Evolutionary conservation across 306 rosid genomes (phyloP).

Genomic region (Arachis stenosperma): DNA sequence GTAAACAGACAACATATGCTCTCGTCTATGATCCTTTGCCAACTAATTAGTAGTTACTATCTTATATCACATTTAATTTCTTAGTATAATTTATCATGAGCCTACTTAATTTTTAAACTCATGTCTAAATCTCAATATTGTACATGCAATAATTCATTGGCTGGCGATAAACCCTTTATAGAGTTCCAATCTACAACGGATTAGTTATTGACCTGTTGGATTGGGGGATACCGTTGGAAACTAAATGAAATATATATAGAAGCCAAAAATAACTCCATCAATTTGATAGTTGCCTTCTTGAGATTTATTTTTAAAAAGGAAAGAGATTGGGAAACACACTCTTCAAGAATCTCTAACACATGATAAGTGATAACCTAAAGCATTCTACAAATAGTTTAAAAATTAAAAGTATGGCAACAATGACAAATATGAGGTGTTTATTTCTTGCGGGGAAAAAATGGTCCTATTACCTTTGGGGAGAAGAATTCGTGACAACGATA

Average conservation of each 20-base stretch:
- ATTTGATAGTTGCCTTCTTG: not conserved
- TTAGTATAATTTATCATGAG: not conserved
- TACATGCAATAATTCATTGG: not conserved
- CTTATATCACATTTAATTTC: not conserved
- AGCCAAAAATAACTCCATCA: not conserved
- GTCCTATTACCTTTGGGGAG: not conserved
- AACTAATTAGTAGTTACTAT: not conserved
- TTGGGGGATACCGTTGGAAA: too few relatives aligned
- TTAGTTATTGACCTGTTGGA: too few relatives aligned
- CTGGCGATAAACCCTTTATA: too few relatives aligned
- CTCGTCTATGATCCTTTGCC: not conserved
- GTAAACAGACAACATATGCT: constrained; percentile 5
- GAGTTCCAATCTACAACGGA: too few relatives aligned
- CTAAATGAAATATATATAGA: too few relatives aligned
- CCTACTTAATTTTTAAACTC: not conserved
- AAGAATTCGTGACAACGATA: not conserved
- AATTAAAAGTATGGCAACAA: not conserved
- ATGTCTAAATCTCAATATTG: not conserved
- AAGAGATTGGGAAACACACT: too few relatives aligned
- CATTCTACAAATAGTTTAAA: not conserved
- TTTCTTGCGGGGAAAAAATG: not conserved
- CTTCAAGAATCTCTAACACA: too few relatives aligned
- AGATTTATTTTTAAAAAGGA: too few relatives aligned
- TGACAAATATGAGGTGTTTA: not conserved
- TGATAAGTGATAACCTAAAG: too few relatives aligned